Evolutionary conservation across 2,329 filamentous ascomycete species (phyloP).

Genomic region (Colletotrichum sp.): DNA sequence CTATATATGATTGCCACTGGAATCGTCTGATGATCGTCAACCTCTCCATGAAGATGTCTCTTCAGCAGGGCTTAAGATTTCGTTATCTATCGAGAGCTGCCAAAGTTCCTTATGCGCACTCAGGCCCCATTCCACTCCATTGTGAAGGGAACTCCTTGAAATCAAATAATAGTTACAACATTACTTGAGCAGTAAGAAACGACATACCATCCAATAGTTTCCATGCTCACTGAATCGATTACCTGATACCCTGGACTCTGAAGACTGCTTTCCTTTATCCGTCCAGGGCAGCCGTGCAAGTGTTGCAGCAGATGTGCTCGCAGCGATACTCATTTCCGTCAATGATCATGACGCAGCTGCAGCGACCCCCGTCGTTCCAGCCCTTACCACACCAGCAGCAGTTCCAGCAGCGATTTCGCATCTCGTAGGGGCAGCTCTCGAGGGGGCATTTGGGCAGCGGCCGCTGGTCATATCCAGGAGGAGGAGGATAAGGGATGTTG

Average conservation of each 20-base stretch:
- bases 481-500: conserved; percentile 52
- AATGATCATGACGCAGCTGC: conserved; percentile 57
- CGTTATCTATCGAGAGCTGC: neutral
- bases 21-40: neutral
- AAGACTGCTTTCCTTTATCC: neutral
- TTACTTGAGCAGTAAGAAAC: neutral
- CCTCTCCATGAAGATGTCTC: neutral
- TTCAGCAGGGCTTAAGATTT: neutral
- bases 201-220: neutral
- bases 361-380: conserved; percentile 55
- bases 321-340: conserved; percentile 54
- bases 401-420: conserved; percentile 55
- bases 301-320: conserved; percentile 59
- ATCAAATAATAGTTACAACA: neutral
- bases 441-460: conserved; percentile 48
- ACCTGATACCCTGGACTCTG: neutral
- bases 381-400: conserved; percentile 62
- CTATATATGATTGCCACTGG: neutral
- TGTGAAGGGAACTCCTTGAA: neutral
- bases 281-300: conserved; percentile 45
- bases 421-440: conserved; percentile 53
- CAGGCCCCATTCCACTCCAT: neutral
- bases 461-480: conserved; percentile 42
- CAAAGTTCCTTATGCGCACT: neutral
- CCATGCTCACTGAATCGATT: neutral